phyloP scores from a whole-genome alignment of 495 filamentous ascomycete genomes.

The Podospora tetraspora region DNA sequence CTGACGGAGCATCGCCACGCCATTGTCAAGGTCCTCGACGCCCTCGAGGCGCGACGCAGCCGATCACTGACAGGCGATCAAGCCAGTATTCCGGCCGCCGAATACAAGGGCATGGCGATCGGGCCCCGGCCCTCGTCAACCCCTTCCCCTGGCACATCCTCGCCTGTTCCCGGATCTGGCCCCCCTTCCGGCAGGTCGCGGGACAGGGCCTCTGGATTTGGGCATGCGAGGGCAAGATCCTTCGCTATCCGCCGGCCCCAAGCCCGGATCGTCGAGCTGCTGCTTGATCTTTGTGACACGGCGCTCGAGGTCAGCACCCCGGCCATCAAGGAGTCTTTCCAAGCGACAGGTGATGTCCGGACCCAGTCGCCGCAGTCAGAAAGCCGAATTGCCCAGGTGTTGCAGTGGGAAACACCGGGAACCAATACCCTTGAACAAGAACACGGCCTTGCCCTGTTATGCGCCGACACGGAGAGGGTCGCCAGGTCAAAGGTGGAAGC shows the following conservation, averaged over 20 bases:
- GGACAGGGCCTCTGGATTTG: conserved; percentile 69
- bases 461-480: conserved; percentile 77
- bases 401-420: conserved; percentile 92
- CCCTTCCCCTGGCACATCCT: conserved; percentile 54
- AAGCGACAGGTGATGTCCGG: conserved; percentile 65
- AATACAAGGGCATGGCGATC: conserved; percentile 88
- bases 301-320: conserved; percentile 91
- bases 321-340: conserved; percentile 74
- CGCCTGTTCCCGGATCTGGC: conserved; percentile 53
- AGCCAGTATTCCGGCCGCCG: conserved; percentile 54
- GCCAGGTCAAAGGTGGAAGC: conserved; percentile 87
- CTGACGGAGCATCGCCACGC: conserved; percentile 88
- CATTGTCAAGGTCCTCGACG: conserved; percentile 94
- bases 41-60: conserved; percentile 75
- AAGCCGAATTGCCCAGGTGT: conserved; percentile 81
- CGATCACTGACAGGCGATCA: conserved; percentile 59
- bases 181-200: conserved; percentile 68
- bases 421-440: conserved; percentile 91
- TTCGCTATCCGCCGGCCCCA: conserved; percentile 88
- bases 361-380: conserved; percentile 95
- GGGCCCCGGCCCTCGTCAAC: conserved; percentile 64
- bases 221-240: conserved; percentile 65
- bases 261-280: conserved; percentile 85
- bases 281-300: conserved; percentile 94
- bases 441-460: conserved; percentile 80